Base-by-base conservation (phyloP, 169 alveolate species). In the Ichthyophthirius multifiliis region DNA sequence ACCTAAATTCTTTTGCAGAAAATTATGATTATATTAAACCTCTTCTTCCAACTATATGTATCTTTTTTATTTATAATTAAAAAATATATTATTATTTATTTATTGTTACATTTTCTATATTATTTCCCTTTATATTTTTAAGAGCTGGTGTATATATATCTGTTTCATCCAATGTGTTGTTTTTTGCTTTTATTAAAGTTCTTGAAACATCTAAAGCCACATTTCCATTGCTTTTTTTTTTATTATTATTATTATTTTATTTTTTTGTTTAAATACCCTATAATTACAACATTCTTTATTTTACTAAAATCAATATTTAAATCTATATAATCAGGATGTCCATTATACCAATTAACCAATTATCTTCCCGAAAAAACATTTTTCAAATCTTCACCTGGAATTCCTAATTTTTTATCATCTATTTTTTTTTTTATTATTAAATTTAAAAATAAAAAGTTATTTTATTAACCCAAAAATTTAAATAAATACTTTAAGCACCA, bases 131-230 rank as follows among this genome's bases (percentile, higher is more conserved):
- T 18, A 86, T 74, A 5, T 32, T 48, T 3, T 65, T 48, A 4
- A 85, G 20, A 15, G 86, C 83, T n/a, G 64, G 34, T 15, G 45
- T 65, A 64, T 88, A 86, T 20, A 86, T 76, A 74, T 90, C 94
- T 30, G 84, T 75, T 9, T 47, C 37, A 18, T 67, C 43, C 20
- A 90, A n/a, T 35, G 71, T 82, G 3, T 75, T 62, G 3, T 45
- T 46, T 37, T 47, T 41, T 32, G 71, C 71, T 39, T 83, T 80
- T 10, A 85, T 32, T 7, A 90, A 80, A 18, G 81, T 73, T 46
- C 94, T 39, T 5, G 91, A 79, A 13, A 90, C 81, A 74, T 90
- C 94, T 39, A 83, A 75, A 12, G 92, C 92, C 6, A 90, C 92
- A 83, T 90, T 90, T 4, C 94, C 94, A 86, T 86, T 90, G 55